Evolutionary conservation across 176 grass and related monocot species (phyloP).

Genomic region (Saccharum spontaneum): DNA sequence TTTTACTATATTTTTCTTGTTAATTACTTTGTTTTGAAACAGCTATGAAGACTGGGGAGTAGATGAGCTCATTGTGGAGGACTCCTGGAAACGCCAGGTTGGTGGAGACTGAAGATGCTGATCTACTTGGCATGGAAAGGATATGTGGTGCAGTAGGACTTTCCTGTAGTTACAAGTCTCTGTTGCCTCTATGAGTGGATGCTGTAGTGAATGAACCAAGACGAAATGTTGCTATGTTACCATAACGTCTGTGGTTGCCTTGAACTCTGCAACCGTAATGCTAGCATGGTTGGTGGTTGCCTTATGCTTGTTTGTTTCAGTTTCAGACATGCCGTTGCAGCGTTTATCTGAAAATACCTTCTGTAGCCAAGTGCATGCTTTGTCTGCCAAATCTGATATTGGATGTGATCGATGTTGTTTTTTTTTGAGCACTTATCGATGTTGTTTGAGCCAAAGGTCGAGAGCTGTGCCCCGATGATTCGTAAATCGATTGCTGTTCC

Average conservation of each 20-base stretch:
- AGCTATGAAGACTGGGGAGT: constrained; percentile 88
- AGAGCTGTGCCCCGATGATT: neutral
- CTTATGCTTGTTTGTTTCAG: neutral
- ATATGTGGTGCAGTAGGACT: neutral
- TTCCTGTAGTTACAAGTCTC: constrained; percentile 5
- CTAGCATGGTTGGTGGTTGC: neutral
- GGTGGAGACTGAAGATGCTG: constrained; percentile 49
- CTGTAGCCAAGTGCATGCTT: neutral
- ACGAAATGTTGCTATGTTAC: neutral
- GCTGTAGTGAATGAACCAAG: neutral
- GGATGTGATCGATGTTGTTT: neutral
- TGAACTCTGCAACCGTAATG: constrained; percentile 3
- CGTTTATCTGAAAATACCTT: neutral
- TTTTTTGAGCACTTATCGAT: no score
- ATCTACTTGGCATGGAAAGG: neutral
- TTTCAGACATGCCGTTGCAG: neutral
- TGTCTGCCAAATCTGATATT: neutral
- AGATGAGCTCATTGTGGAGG: constrained; percentile 82
- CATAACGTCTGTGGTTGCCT: neutral
- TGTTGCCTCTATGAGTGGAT: neutral
- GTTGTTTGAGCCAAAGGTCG: neutral
- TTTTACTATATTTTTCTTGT: neutral
- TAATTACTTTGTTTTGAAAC: constrained; percentile 27
- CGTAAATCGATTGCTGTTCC: neutral
- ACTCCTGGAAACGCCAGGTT: constrained; percentile 82